Evolutionary conservation across 2,329 filamentous ascomycete genomes (phyloP).

Genomic region (Fusarium ambrosium): DNA sequence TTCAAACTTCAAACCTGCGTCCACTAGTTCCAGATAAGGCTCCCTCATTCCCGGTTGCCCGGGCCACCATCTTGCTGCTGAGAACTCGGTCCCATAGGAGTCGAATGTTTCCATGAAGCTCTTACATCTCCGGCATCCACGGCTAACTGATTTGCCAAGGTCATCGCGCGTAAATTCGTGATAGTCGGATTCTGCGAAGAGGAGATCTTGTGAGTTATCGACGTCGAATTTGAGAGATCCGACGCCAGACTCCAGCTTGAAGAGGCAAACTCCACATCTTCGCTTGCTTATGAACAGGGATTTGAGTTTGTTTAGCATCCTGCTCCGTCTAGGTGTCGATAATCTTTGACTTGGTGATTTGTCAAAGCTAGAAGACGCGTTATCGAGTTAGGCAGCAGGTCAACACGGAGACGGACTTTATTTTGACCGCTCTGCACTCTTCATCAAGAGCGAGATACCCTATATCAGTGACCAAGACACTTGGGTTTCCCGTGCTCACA

Average conservation of each 20-base stretch:
- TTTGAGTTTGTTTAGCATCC: neutral
- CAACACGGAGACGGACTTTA: neutral
- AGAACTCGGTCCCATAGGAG: neutral
- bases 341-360: neutral
- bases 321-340: neutral
- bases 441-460: neutral
- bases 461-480: neutral
- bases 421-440: neutral
- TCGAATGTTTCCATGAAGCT: neutral
- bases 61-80: neutral
- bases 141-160: neutral
- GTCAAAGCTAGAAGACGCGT: neutral
- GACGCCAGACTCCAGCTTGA: neutral
- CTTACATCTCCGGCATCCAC: neutral
- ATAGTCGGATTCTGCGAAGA: neutral
- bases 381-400: neutral
- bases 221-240: neutral
- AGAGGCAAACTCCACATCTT: neutral
- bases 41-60: neutral
- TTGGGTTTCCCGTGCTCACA: neutral
- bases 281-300: neutral
- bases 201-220: neutral
- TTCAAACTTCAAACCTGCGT: neutral
- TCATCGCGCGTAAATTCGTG: neutral
- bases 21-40: neutral